Evolutionary conservation across 805 yeast genomes (phyloP).

Genomic region (Clavispora phyllophila): DNA sequence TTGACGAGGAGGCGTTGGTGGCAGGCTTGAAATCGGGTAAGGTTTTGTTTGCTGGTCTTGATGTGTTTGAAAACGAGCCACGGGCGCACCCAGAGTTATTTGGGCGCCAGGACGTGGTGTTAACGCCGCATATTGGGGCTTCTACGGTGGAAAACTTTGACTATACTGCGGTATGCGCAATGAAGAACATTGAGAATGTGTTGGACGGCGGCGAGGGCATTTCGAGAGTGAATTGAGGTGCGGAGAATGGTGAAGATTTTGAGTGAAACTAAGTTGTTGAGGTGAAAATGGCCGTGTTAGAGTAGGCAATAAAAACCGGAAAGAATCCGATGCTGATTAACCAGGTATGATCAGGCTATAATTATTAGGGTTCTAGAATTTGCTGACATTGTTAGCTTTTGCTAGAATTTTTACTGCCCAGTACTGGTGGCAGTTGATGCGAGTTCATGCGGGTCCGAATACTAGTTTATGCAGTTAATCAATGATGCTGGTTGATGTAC

Average conservation of each 20-base stretch:
- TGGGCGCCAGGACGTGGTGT: slow-evolving; percentile 55
- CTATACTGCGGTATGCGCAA: slow-evolving; percentile 46
- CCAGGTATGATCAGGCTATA: no score
- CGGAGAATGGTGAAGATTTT: no score
- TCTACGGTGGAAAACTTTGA: slow-evolving; percentile 37
- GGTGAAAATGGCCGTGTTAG: no score
- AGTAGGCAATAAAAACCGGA: no score
- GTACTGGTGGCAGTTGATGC: no score
- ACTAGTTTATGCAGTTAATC: no score
- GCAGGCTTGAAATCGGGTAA: slow-evolving; percentile 56
- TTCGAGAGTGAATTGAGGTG: slow-evolving; percentile 11
- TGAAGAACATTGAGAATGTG: slow-evolving; percentile 49
- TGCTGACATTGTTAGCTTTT: no score
- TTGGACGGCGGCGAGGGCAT: slow-evolving; percentile 26
- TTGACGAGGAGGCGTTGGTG: slow-evolving; percentile 63
- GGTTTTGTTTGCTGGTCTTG: slow-evolving; percentile 63
- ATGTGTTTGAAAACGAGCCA: slow-evolving; percentile 68
- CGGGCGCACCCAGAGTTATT: slow-evolving; percentile 43
- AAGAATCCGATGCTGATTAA: no score
- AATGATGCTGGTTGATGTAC: no score
- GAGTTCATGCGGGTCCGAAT: no score
- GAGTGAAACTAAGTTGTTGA: not conserved
- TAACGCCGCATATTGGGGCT: slow-evolving; percentile 72
- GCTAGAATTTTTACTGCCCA: no score
- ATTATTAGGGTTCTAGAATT: no score